These are phyloP conservation scores for Dactylellina sp. DNA, from an alignment of 2,329 filamentous ascomycete species.

Conservation along the genomic window DNA sequence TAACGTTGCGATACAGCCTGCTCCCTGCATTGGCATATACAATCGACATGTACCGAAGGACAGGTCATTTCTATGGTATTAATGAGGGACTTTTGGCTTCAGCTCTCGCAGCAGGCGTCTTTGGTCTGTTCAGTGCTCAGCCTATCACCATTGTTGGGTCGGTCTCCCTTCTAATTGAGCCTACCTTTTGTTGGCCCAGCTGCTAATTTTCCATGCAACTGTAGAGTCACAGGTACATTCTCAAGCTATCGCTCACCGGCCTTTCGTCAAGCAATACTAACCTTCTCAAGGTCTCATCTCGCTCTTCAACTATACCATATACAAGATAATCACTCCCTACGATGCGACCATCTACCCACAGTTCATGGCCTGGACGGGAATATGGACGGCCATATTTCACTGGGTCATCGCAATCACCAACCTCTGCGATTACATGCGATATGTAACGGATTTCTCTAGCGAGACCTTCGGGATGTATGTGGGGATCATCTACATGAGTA, in stretches of 20 bases:
- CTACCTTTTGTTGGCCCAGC: too few relatives aligned
- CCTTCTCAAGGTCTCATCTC: slow-evolving; percentile 67
- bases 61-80: slow-evolving; percentile 69
- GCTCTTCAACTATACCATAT: slow-evolving; percentile 72
- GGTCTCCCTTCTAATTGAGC: slow-evolving; percentile 65
- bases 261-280: slow-evolving; percentile 59
- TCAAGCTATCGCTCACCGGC: not conserved
- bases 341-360: slow-evolving; percentile 55
- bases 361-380: slow-evolving; percentile 86
- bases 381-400: slow-evolving; percentile 71
- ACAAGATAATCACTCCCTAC: slow-evolving; percentile 67
- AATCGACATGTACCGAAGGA: slow-evolving; percentile 71
- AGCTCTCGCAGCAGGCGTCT: slow-evolving; percentile 84
- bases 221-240: slow-evolving; percentile 50
- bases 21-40: slow-evolving; percentile 72
- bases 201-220: slow-evolving; percentile 53
- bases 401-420: slow-evolving; percentile 76
- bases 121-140: slow-evolving; percentile 81
- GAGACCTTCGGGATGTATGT: slow-evolving; percentile 80
- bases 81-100: slow-evolving; percentile 86
- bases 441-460: slow-evolving; percentile 90
- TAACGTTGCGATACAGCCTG: slow-evolving; percentile 62
- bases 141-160: slow-evolving; percentile 92
- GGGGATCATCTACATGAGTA: slow-evolving; percentile 56
- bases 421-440: slow-evolving; percentile 86